Evolutionary conservation across 768 basidiomycete genomes (phyloP).

Genomic region (Fomitopsis pulvina): DNA sequence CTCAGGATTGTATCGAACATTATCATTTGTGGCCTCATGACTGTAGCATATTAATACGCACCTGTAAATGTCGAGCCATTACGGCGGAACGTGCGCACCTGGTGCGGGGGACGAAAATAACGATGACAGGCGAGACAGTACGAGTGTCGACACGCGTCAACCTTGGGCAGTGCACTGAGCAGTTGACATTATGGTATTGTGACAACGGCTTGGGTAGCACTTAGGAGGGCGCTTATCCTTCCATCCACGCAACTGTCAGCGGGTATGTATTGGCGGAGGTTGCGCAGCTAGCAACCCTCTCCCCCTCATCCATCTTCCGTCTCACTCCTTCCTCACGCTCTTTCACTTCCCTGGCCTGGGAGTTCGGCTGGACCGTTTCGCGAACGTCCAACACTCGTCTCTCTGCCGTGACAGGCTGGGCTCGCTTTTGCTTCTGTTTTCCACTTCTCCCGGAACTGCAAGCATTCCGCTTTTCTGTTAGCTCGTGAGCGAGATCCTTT

Average conservation of each 20-base stretch:
- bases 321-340: constrained; percentile 19
- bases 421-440: neutral
- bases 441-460: too few species aligned
- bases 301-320: constrained; percentile 17
- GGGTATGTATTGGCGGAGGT: neutral
- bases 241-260: neutral
- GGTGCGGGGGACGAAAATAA: too few species aligned
- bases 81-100: too few species aligned
- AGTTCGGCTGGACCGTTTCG: constrained; percentile 30
- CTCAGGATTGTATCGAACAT: too few species aligned
- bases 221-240: neutral
- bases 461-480: neutral
- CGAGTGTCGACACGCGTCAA: too few species aligned
- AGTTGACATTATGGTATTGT: neutral
- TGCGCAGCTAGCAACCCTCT: neutral
- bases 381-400: constrained; percentile 8
- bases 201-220: neutral
- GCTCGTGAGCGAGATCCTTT: neutral
- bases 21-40: too few species aligned
- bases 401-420: neutral
- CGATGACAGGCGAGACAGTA: too few species aligned
- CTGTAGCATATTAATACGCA: neutral
- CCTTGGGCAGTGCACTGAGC: too few species aligned
- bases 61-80: too few species aligned
- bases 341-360: constrained; percentile 13